Percentiles rank a stretch among this genome's conserved stretches.
phyloP scores from a whole-genome alignment of 306 rosid genomes.

The Prunus armeniaca region DNA sequence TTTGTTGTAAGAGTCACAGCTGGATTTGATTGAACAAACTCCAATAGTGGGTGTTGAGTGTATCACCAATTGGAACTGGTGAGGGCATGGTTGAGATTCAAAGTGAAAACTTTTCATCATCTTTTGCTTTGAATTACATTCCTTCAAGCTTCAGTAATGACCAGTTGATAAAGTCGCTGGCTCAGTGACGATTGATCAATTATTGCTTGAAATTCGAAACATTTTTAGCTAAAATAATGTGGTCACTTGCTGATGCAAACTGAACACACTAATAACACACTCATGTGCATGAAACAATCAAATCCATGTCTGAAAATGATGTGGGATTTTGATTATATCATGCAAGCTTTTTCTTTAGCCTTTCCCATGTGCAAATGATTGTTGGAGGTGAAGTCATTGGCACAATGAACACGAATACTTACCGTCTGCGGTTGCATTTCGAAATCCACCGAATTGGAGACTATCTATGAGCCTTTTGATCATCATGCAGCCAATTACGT shows the following conservation, averaged over 20 bases:
- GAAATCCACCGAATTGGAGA: conserved; percentile 13
- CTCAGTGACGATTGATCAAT: background rate
- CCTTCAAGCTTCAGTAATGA: background rate
- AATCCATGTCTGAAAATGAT: conserved; percentile 29
- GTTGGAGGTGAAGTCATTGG: conserved; percentile 22
- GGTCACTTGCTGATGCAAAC: conserved; percentile 13
- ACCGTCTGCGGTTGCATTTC: conserved; percentile 18
- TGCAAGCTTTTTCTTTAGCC: conserved; percentile 6
- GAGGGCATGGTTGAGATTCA: conserved; percentile 1
- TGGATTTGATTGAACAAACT: conserved; percentile 1
- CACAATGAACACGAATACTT: conserved; percentile 21
- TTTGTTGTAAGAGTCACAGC: background rate
- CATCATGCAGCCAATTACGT: conserved; percentile 1
- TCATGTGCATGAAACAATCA: conserved; percentile 24
- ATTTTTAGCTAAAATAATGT: background rate
- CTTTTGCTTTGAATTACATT: conserved; percentile 5
- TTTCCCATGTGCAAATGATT: conserved; percentile 32
- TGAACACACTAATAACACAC: conserved; percentile 19
- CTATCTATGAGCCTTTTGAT: background rate
- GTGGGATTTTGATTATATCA: conserved; percentile 33
- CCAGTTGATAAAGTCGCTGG: background rate
- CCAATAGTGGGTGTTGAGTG: background rate
- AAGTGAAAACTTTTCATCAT: background rate
- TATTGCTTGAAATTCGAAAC: background rate
- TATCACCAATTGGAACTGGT: background rate